These are phyloP conservation scores for Bathelium albidoporum DNA, from an alignment of 495 filamentous ascomycete species.

Conservation along the genomic window DNA sequence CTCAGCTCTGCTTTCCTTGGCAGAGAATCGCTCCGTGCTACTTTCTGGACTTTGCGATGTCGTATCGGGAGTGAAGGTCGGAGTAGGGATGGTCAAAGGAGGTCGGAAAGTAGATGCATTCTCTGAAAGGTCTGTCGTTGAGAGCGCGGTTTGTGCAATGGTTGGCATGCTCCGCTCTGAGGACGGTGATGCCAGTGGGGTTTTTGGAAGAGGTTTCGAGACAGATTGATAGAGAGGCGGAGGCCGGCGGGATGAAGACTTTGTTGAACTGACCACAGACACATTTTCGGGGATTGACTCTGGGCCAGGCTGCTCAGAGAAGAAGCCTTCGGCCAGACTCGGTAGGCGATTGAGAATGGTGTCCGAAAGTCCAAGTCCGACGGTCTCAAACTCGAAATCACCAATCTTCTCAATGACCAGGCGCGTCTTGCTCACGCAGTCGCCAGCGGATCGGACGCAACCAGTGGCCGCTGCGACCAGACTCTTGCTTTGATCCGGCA, in stretches of 20 bases:
- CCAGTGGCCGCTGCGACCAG: conserved; percentile 73
- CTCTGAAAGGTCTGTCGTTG: not conserved
- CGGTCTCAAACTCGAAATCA: conserved; percentile 73
- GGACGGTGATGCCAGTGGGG: conserved; percentile 20
- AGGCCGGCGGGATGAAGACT: conserved; percentile 8
- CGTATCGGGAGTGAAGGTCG: conserved; percentile 30
- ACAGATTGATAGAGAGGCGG: conserved; percentile 22
- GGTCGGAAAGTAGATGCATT: conserved; percentile 18
- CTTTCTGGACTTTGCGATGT: conserved; percentile 20
- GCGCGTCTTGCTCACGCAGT: conserved; percentile 78
- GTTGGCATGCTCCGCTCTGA: not conserved
- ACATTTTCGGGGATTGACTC: not conserved
- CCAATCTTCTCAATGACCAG: conserved; percentile 81
- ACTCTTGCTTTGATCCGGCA: conserved; percentile 68
- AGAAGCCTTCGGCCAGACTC: not conserved
- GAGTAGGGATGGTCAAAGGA: conserved; percentile 30
- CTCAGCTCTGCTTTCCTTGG: conserved; percentile 28
- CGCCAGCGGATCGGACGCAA: conserved; percentile 82
- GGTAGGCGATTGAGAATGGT: conserved; percentile 19
- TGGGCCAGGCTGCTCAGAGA: not conserved
- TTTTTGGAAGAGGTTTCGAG: conserved; percentile 25
- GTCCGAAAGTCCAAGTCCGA: conserved; percentile 24
- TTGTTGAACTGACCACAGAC: conserved; percentile 9
- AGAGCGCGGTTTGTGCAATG: not conserved
- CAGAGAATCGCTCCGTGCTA: conserved; percentile 19